Percentiles rank a stretch among this genome's conserved stretches.
Conservation (phyloP, 108 stramenopile species). For the Phaeodactylum tricornutum region DNA sequence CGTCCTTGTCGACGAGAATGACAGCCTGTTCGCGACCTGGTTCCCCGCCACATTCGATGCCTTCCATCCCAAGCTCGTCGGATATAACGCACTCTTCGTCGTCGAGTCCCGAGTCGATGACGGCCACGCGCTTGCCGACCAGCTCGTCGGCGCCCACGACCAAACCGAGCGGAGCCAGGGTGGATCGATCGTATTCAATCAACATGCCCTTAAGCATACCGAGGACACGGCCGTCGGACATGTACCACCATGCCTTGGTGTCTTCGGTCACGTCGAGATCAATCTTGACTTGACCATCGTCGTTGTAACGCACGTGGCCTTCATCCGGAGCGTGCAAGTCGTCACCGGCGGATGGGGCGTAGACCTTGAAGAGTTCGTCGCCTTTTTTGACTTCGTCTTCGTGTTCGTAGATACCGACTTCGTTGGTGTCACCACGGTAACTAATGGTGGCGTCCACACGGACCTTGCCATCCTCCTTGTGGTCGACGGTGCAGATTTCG, state of each 20-base stretch:
- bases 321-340: constrained; percentile 34
- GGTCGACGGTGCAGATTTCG: constrained; percentile 85
- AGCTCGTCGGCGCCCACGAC: constrained; percentile 82
- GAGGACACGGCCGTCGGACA: constrained; percentile 82
- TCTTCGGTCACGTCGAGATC: background rate
- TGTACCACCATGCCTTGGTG: constrained; percentile 83
- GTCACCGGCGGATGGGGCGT: constrained; percentile 28
- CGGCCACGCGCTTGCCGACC: constrained; percentile 54
- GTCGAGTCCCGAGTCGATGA: constrained; percentile 54
- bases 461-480: constrained; percentile 47
- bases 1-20: constrained; percentile 19
- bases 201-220: constrained; percentile 86
- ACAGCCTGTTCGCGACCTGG: constrained; percentile 53
- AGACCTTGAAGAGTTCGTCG: constrained; percentile 70
- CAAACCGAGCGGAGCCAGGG: constrained; percentile 87
- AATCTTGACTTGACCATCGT: background rate
- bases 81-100: constrained; percentile 11
- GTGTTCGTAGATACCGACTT: constrained; percentile 56
- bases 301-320: constrained; percentile 21
- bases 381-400: constrained; percentile 39
- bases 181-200: constrained; percentile 86
- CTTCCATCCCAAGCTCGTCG: constrained; percentile 52
- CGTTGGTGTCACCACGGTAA: constrained; percentile 32
- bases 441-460: constrained; percentile 49
- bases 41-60: constrained; percentile 35